A percentile compares a stretch with the other conserved stretches of the same genome.
phyloP scores from a whole-genome alignment of 495 filamentous ascomycete genomes.

The Cenococcum geophilum region DNA sequence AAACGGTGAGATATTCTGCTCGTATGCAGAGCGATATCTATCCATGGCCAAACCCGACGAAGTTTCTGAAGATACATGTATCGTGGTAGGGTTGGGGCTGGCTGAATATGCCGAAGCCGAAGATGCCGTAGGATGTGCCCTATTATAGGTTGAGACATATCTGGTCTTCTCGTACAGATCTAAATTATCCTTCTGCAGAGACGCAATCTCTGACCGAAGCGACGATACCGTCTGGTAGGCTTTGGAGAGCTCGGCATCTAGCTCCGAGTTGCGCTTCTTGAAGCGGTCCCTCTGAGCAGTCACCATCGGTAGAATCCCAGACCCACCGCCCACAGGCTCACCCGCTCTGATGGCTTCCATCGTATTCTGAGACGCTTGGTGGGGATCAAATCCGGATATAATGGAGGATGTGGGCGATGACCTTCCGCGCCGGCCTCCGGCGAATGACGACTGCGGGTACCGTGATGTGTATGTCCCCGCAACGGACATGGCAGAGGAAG shows the following conservation, averaged over 20 bases:
- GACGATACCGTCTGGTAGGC: slow-evolving; percentile 74
- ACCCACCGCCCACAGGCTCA: slow-evolving; percentile 72
- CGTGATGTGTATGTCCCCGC: slow-evolving; percentile 86
- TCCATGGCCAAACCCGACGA: slow-evolving; percentile 65
- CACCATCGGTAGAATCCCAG: slow-evolving; percentile 94
- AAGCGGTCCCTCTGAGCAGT: slow-evolving; percentile 97
- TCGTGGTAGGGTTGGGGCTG: slow-evolving; percentile 67
- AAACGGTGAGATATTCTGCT: slow-evolving; percentile 91
- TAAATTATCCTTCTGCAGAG: slow-evolving; percentile 92
- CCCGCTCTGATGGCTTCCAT: slow-evolving; percentile 57
- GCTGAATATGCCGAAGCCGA: slow-evolving; percentile 64
- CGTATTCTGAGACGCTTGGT: slow-evolving; percentile 40
- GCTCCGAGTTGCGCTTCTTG: slow-evolving; percentile 87
- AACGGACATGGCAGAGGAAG: slow-evolving; percentile 80
- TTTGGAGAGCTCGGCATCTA: slow-evolving; percentile 86
- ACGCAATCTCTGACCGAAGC: slow-evolving; percentile 82
- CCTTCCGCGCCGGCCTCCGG: slow-evolving; percentile 46
- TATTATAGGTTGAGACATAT: slow-evolving; percentile 88
- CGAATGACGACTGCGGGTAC: slow-evolving; percentile 68
- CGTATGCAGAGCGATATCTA: slow-evolving; percentile 87
- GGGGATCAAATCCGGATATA: slow-evolving; percentile 87
- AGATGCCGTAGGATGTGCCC: slow-evolving; percentile 42
- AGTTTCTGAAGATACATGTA: slow-evolving; percentile 55
- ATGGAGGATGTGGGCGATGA: slow-evolving; percentile 95
- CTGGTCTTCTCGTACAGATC: slow-evolving; percentile 96